Evolutionary conservation across 2,329 filamentous ascomycete species (phyloP).

Genomic region (Sclerotinia borealis): DNA sequence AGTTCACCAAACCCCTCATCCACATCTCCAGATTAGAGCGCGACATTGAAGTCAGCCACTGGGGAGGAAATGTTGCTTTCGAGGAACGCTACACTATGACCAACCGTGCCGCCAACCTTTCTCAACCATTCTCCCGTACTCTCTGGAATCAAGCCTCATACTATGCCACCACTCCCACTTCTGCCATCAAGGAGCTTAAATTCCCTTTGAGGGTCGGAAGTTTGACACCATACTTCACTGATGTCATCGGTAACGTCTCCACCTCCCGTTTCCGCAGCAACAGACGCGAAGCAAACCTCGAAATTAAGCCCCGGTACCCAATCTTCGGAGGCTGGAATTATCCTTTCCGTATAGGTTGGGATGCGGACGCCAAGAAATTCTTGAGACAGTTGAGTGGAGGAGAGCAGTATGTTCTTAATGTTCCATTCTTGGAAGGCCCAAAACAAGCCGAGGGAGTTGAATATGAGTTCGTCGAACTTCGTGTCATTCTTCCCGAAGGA

Average conservation of each 20-base stretch:
- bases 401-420: constrained; percentile 76
- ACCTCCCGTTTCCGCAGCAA: constrained; percentile 81
- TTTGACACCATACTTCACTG: constrained; percentile 85
- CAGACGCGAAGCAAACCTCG: constrained; percentile 72
- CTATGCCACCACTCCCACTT: constrained; percentile 63
- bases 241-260: constrained; percentile 94
- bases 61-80: constrained; percentile 93
- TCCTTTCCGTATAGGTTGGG: constrained; percentile 95
- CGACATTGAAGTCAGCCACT: constrained; percentile 93
- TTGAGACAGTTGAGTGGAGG: constrained; percentile 56
- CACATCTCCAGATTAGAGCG: constrained; percentile 76
- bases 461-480: constrained; percentile 74
- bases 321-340: constrained; percentile 98
- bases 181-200: constrained; percentile 74
- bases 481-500: constrained; percentile 85
- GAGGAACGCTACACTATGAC: constrained; percentile 89
- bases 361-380: constrained; percentile 73
- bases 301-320: constrained; percentile 92
- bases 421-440: constrained; percentile 90
- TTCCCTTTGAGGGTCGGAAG: constrained; percentile 76
- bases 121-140: constrained; percentile 66
- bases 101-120: constrained; percentile 78
- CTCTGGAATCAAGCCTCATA: constrained; percentile 69
- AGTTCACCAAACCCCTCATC: constrained; percentile 88
- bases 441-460: constrained; percentile 79